Evolutionary conservation across 768 basidiomycete species (phyloP), one percentile per base, ranked within the genome.

Genomic region (Panaeolus cyanescens): DNA sequence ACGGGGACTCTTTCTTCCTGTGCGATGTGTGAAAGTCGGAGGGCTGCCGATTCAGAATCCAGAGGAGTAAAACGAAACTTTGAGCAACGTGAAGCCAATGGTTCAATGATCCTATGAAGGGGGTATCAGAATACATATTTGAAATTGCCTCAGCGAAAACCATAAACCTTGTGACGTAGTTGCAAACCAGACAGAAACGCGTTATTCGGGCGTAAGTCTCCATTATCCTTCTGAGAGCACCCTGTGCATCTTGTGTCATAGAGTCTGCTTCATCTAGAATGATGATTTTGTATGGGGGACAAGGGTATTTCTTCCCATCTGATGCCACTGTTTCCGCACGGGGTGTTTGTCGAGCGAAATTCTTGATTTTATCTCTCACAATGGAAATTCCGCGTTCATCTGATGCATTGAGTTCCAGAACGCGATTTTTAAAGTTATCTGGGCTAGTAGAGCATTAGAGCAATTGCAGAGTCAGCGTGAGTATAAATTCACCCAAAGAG

Each of bases 161-260:
- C 84, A 59, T 32, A 50, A 25, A 95, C 96, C 97, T 85, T 4
- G 97, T 99, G 50, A 99, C 97, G 74, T 99, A 99, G 79, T 99
- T 99, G 79, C 97, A 99, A 17, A 99, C 94, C 20, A 99, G 80
- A 74, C 97, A 99, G 77, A 99, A 99, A 4, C 97, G 84, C 32
- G 97, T 99, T 71, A 99, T 99, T 59, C 91, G 85, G 17, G 93
- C 93, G 69, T 99, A 95, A n/a, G 89, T 96, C 75, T 99, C 97
- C 97, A 99, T 99, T 72, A 99, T 99, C n/a, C 97, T 86, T 39
- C 97, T 84, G 37, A 99, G 80, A 0, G 97, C 97, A 32, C 91
- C 95, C 73, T 99, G 97, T 4, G 97, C 97, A 71, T 99, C 97
- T 77, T 99, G 96, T 5, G 97, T 99, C 97, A 99, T 99, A 5